Conservation (phyloP, 1,139 yeast species). For the Saccharomycopsis hybrid region DNA sequence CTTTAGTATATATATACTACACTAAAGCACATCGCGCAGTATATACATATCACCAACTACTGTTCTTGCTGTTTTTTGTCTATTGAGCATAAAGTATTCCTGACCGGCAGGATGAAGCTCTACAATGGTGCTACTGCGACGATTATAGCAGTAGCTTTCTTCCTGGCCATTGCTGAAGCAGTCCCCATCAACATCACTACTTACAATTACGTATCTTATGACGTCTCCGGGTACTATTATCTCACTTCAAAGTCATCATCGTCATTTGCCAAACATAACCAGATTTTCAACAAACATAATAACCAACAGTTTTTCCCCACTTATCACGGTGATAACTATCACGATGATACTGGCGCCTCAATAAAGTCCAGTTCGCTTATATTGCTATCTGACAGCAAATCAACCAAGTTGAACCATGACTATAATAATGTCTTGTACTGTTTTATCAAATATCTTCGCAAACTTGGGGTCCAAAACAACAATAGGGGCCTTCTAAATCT, state of each 20-base stretch:
- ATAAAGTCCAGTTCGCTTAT: constrained; percentile 2
- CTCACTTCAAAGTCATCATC: constrained; percentile 2
- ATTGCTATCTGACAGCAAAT: constrained; percentile 8
- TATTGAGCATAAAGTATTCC: too few species aligned
- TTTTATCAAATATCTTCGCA: constrained; percentile 14
- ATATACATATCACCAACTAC: too few species aligned
- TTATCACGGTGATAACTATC: too few species aligned
- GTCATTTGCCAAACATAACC: too few species aligned
- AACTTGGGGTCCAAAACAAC: background rate
- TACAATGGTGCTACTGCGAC: too few species aligned
- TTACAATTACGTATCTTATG: constrained; percentile 17
- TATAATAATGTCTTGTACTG: constrained; percentile 18
- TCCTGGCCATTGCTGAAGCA: background rate
- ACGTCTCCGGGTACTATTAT: constrained; percentile 14
- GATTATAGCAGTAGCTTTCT: too few species aligned
- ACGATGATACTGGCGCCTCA: background rate
- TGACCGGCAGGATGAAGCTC: too few species aligned
- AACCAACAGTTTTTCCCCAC: too few species aligned
- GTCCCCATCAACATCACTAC: constrained; percentile 20
- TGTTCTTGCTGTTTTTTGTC: too few species aligned
- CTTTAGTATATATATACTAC: too few species aligned
- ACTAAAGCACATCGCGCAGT: too few species aligned
- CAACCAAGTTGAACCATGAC: constrained; percentile 14
- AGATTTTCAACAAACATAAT: too few species aligned
- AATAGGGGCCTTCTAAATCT: background rate